Evolutionary conservation across 768 basidiomycete genomes (phyloP), one percentile per base, ranked within the genome.

Genomic region (Boletus sp.): DNA sequence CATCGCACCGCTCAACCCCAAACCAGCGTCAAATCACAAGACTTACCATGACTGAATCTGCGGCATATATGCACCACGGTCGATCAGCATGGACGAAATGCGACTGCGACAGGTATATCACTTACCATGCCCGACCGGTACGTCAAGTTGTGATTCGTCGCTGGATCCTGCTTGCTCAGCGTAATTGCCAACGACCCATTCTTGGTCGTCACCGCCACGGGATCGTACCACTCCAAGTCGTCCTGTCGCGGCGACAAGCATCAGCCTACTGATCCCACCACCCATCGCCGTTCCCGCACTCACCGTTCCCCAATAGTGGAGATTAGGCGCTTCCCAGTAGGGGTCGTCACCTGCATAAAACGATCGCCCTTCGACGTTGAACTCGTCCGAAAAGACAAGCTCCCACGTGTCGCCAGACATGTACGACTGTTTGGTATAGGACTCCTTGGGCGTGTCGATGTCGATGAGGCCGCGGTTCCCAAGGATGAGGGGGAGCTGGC

Each of bases 311-410:
- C 86, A 86, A 65, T 90, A 90, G 66, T 88, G 85, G 9, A 85
- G 48, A 65, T 79, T 84, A 1, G 64, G 79, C 1, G 70, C 76
- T 47, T 72, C 76, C 76, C 76, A 86, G 61, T 80, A 85, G 3
- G 84, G 84, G 66, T 84, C 84, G 55, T 84, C 83, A 2, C 83
- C 89, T 4, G 83, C 78, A 69, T 83, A 85, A 65, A 89, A 89
- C 7, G 82, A 75, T 11, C 88, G 74, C 0, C 88, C 90, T 3
- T 88, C 87, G 23, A 65, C 67, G 54, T 92, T 82, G 68, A 93
- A 93, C 74, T 93, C 91, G 65, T 93, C 90, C 1, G 83, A 85
- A 70, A 90, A 93, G 17, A 90, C 83, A 50, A 88, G 74, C 72
- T 76, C 69, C 63, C 71, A 39, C 4, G 74, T 72, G 32, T 71